phyloP scores from a whole-genome alignment of 2,329 filamentous ascomycete species.

The Xylariaceae sp. region DNA sequence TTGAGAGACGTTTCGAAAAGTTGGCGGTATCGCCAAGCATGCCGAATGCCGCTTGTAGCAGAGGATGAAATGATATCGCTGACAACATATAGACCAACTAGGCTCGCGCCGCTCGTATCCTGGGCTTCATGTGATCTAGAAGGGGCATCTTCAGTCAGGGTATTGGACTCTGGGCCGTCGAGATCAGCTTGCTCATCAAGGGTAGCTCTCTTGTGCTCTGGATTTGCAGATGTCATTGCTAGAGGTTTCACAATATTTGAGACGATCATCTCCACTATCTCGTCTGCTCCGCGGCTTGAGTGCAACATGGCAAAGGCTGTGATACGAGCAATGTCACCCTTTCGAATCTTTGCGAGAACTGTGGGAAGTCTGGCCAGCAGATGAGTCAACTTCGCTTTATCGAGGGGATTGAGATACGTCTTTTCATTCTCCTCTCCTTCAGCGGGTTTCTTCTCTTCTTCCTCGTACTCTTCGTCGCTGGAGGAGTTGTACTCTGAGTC shows the following conservation, averaged over 20 bases:
- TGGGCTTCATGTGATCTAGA: constrained; percentile 38
- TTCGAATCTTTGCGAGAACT: constrained; percentile 67
- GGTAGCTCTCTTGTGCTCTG: constrained; percentile 42
- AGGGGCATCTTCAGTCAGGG: constrained; percentile 36
- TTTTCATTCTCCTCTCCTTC: constrained; percentile 45
- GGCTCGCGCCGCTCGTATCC: constrained; percentile 68
- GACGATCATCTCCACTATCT: constrained; percentile 86
- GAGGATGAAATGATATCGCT: constrained; percentile 75
- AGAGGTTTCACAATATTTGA: constrained; percentile 77
- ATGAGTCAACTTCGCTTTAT: constrained; percentile 80
- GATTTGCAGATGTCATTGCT: constrained; percentile 67
- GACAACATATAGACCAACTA: constrained; percentile 75
- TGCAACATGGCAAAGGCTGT: constrained; percentile 88
- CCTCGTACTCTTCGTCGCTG: constrained; percentile 72
- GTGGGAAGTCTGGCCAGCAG: constrained; percentile 79
- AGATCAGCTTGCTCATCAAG: constrained; percentile 35
- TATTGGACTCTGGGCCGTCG: constrained; percentile 35
- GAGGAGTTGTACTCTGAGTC: constrained; percentile 84
- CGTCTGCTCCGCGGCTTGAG: constrained; percentile 77
- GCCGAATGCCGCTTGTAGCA: constrained; percentile 71
- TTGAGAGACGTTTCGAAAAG: constrained; percentile 72
- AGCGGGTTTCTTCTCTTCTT: constrained; percentile 46
- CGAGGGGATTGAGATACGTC: constrained; percentile 73
- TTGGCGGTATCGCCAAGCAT: constrained; percentile 82
- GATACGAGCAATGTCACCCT: constrained; percentile 80